These are phyloP conservation scores for Fusarium abutilonis DNA, from an alignment of 2,329 filamentous ascomycete genomes.

Conservation along the genomic window DNA sequence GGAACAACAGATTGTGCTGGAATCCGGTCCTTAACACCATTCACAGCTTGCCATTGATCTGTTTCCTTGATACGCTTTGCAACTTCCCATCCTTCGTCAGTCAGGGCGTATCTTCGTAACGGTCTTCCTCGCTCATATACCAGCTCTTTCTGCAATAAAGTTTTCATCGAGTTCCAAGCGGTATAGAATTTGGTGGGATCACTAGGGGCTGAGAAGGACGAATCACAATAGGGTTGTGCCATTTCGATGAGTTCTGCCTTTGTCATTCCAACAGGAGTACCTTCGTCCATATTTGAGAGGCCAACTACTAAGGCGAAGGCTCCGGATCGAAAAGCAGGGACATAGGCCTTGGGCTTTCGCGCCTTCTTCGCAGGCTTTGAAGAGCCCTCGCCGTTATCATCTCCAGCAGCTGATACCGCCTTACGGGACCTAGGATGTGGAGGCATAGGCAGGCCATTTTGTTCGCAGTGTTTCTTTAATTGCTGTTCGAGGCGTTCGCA, in stretches of 20 bases:
- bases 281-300: conserved; percentile 67
- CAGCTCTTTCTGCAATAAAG: conserved; percentile 75
- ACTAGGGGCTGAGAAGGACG: conserved; percentile 74
- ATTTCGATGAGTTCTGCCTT: conserved; percentile 74
- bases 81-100: conserved; percentile 81
- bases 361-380: conserved; percentile 64
- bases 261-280: conserved; percentile 64
- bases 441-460: conserved; percentile 75
- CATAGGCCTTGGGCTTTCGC: conserved; percentile 72
- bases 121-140: conserved; percentile 77
- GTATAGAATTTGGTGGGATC: conserved; percentile 78
- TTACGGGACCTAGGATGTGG: conserved; percentile 61
- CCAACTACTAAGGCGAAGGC: conserved; percentile 77
- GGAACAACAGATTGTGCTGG: conserved; percentile 7
- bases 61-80: conserved; percentile 70
- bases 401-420: conserved; percentile 45
- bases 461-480: conserved; percentile 68
- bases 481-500: conserved; percentile 74
- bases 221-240: conserved; percentile 77
- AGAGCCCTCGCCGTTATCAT: conserved; percentile 50
- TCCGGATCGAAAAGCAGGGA: conserved; percentile 77
- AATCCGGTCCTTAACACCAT: conserved; percentile 16
- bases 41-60: conserved; percentile 49
- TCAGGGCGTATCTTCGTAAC: conserved; percentile 73
- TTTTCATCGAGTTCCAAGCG: conserved; percentile 86